Evolutionary conservation across 2,329 filamentous ascomycete species (phyloP).

Genomic region (Metarhizium anisopliae): DNA sequence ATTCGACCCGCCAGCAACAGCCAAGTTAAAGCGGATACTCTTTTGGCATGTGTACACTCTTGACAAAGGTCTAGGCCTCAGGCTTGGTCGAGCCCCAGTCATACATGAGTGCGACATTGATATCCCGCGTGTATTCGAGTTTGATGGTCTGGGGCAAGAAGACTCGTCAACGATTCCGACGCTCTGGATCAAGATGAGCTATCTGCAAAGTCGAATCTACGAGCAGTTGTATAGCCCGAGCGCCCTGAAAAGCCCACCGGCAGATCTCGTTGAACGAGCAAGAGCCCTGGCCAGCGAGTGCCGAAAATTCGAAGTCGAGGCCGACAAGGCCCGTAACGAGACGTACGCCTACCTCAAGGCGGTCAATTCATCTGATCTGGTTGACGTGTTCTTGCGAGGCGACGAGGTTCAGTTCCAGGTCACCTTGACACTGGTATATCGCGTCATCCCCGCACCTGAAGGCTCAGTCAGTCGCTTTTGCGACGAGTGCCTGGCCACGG

Average conservation of each 20-base stretch:
- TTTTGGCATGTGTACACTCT: slow-evolving; percentile 47
- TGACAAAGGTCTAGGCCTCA: slow-evolving; percentile 48
- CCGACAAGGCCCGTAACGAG: slow-evolving; percentile 24
- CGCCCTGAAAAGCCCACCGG: slow-evolving; percentile 30
- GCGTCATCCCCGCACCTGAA: slow-evolving; percentile 38
- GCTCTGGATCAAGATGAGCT: slow-evolving; percentile 46
- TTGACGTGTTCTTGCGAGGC: slow-evolving; percentile 34
- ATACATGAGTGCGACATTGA: slow-evolving; percentile 54
- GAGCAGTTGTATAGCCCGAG: slow-evolving; percentile 45
- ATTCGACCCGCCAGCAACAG: slow-evolving; percentile 21
- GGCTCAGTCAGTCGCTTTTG: slow-evolving; percentile 35
- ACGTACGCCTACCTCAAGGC: slow-evolving; percentile 27
- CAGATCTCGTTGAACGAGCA: slow-evolving; percentile 31
- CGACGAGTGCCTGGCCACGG: slow-evolving; percentile 38
- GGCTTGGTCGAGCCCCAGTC: slow-evolving; percentile 47
- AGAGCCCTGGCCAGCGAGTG: slow-evolving; percentile 28
- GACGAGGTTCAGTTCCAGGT: slow-evolving; percentile 39
- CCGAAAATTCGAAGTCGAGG: slow-evolving; percentile 25
- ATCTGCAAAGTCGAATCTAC: slow-evolving; percentile 51
- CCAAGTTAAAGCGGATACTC: slow-evolving; percentile 30
- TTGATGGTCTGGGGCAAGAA: slow-evolving; percentile 29
- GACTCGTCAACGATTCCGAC: slow-evolving; percentile 31
- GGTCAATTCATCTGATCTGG: slow-evolving; percentile 28
- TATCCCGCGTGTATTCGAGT: slow-evolving; percentile 32
- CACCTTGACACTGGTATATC: slow-evolving; percentile 42